phyloP scores from a whole-genome alignment of 257 asterid species.

The Petunia axillaris region DNA sequence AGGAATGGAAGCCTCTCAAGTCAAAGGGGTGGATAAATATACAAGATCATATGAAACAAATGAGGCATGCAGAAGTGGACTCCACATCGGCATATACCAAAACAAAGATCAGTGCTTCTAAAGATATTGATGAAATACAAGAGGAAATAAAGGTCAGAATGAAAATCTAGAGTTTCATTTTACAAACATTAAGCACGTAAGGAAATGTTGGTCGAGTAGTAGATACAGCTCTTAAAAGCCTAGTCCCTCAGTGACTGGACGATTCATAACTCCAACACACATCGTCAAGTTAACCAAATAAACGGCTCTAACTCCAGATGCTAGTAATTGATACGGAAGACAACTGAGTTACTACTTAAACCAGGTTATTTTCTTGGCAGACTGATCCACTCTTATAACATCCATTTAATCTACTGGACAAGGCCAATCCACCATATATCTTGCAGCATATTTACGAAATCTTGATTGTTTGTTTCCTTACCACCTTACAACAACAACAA shows the following conservation, averaged over 20 bases:
- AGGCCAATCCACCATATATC: background rate
- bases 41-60: constrained; percentile 8
- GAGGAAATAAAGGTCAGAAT: background rate
- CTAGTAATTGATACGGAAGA: background rate
- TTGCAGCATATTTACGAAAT: background rate
- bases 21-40: constrained; percentile 1
- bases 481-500: background rate
- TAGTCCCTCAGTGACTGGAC: background rate
- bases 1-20: constrained; percentile 1
- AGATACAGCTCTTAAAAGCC: background rate
- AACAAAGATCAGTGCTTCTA: background rate
- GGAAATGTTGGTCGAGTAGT: background rate
- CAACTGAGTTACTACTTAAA: background rate
- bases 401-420: background rate
- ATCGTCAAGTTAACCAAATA: background rate
- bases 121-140: background rate
- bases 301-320: background rate
- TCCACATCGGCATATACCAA: constrained; percentile 12
- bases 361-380: background rate
- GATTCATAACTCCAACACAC: constrained; percentile 10
- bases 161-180: background rate
- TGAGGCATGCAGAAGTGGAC: background rate
- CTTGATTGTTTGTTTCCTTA: background rate
- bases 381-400: background rate
- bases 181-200: background rate